Percentiles rank a stretch among this genome's conserved stretches.
Evolutionary conservation across 345 rosid genomes (phyloP).

Genomic region (Eutrema heterophyllum): DNA sequence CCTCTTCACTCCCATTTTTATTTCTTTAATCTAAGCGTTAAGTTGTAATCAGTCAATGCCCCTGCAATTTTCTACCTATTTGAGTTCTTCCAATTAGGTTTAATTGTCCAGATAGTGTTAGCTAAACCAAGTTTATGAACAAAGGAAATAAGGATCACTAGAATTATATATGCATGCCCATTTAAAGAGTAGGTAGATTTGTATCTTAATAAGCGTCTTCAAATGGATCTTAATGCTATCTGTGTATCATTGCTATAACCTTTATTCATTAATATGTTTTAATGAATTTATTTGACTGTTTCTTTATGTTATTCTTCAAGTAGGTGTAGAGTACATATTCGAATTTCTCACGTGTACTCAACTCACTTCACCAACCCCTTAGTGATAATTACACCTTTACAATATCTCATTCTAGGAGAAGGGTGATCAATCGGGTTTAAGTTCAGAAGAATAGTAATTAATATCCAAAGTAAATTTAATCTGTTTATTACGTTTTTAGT

Average conservation of each 20-base stretch:
- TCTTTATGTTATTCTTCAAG: background rate
- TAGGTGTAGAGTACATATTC: background rate
- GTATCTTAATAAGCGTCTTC: background rate
- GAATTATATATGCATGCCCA: background rate
- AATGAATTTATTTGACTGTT: background rate
- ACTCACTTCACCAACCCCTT: conserved; percentile 8
- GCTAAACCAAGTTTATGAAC: background rate
- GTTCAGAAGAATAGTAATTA: background rate
- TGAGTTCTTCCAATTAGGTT: background rate
- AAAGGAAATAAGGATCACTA: background rate
- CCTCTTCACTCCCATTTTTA: conserved; percentile 23
- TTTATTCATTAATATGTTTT: background rate
- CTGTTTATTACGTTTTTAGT: background rate
- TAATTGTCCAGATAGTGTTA: background rate
- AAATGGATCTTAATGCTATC: background rate
- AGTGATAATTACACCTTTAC: background rate
- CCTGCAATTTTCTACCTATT: background rate
- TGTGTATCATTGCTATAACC: background rate
- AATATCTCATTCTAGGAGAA: background rate
- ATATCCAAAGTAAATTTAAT: background rate
- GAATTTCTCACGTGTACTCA: conserved; percentile 14
- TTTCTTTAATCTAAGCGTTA: conserved; percentile 23
- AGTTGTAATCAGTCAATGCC: conserved; percentile 13
- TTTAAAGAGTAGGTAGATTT: background rate
- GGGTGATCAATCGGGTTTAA: background rate